A percentile compares a stretch with the other conserved stretches of the same genome.
Conservation (phyloP, 345 rosid species). For the Sonneratia alba region DNA sequence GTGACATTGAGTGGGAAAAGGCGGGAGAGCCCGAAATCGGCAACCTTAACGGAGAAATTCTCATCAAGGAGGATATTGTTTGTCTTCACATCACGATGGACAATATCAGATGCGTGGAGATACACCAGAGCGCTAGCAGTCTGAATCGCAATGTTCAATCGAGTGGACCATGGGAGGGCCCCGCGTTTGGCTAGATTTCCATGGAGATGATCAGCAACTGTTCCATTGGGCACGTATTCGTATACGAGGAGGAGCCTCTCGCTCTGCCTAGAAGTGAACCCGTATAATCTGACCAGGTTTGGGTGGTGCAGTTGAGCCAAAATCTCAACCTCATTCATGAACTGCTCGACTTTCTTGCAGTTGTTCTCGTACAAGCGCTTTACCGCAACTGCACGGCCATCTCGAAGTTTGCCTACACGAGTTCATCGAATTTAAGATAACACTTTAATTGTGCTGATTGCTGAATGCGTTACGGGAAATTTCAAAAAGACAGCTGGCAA, state of each 20-base stretch:
- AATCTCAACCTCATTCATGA: slow-evolving; percentile 14
- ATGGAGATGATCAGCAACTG: slow-evolving; percentile 13
- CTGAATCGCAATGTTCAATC: slow-evolving; percentile 10
- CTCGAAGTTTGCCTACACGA: not conserved
- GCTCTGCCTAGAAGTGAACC: slow-evolving; percentile 14
- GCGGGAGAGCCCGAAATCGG: slow-evolving; percentile 13
- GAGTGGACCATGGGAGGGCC: slow-evolving; percentile 5
- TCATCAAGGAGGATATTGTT: slow-evolving; percentile 4
- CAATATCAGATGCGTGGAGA: slow-evolving; percentile 14
- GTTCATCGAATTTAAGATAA: not conserved
- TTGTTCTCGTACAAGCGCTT: slow-evolving; percentile 7
- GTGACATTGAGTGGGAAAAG: slow-evolving; percentile 3
- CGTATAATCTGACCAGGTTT: slow-evolving; percentile 13
- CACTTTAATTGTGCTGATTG: too few relatives aligned
- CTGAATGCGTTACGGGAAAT: not conserved
- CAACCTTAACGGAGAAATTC: not conserved
- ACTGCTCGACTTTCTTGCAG: slow-evolving; percentile 10
- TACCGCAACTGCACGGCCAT: slow-evolving; percentile 1
- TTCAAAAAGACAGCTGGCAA: not conserved
- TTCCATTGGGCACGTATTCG: slow-evolving; percentile 15
- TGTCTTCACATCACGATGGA: slow-evolving; percentile 11
- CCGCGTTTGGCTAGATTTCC: slow-evolving; percentile 2
- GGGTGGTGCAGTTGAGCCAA: slow-evolving; percentile 10
- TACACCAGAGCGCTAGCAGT: slow-evolving; percentile 11
- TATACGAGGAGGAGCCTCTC: slow-evolving; percentile 7